Base-by-base conservation (phyloP, 2,329 filamentous ascomycete genomes). In the Aspergillus piperis region DNA sequence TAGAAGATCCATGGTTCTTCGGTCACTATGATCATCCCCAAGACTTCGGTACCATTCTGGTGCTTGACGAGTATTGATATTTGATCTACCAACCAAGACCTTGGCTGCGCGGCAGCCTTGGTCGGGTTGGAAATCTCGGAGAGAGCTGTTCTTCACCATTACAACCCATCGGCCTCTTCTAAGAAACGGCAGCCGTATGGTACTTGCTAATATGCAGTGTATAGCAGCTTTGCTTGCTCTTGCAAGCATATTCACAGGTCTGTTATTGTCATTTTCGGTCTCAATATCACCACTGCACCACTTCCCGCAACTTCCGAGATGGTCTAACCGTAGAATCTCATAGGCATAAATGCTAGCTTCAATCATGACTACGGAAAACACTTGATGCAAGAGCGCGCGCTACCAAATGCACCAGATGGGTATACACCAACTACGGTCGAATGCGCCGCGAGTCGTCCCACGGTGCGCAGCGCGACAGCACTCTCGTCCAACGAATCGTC, bases 361-460 rank as follows among this genome's bases (percentile, higher is more conserved):
- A 21, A 54, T 6, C 6, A 30, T 17, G 39, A 6, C 2, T n/a
- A 17, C 25, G 13, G 25, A 11, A 36, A n/a, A 8, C 51, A 53
- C 8, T 11, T n/a, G 32, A 38, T 63, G 30, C 59, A 60, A 23
- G 58, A 60, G 61, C 78, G 83, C 54, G 82, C 82, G 3, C 70
- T 83, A 0, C 83, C 84, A 1, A 81, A 86, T 68, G 82, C 85
- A 49, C 82, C 88, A 6, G 82, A 90, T 70, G 86, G 87, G 64
- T 97, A 97, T 74, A 85, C 86, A 2, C 93, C 93, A 0, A 79
- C 82, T 27, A 72, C 76, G 2, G 88, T 91, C 42, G 76, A 83
- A 64, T 97, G 93, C 70, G 91, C 92, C 2, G 78, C 81, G 8
- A 80, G 79, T 21, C 83, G 86, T 52, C 93, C 93, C 0, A 82